These are phyloP conservation scores for Asterochloris sp. DNA, from an alignment of 139 green algal genomes.

Conservation along the genomic window DNA sequence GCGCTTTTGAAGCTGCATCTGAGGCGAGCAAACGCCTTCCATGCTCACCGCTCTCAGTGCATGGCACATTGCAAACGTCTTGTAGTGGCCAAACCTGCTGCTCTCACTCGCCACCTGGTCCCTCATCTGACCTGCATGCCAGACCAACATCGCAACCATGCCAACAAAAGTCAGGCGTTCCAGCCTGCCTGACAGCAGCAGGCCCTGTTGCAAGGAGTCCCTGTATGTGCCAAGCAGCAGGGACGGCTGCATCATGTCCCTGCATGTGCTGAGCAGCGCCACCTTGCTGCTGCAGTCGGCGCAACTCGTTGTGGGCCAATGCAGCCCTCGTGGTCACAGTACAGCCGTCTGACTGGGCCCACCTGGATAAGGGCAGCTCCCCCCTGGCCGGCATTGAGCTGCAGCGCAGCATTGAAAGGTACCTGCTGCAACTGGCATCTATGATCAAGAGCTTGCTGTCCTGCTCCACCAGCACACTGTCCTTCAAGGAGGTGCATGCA, in stretches of 20 bases:
- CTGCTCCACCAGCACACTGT: background rate
- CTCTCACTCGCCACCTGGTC: too few relatives aligned
- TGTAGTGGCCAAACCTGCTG: too few relatives aligned
- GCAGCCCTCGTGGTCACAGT: conserved; percentile 69
- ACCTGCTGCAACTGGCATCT: background rate
- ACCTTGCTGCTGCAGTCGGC: conserved; percentile 22
- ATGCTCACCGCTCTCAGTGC: too few relatives aligned
- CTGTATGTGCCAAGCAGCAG: too few relatives aligned
- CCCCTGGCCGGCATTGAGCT: conserved; percentile 64
- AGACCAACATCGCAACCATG: too few relatives aligned
- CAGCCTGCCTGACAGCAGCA: too few relatives aligned
- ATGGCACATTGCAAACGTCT: too few relatives aligned
- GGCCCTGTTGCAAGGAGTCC: too few relatives aligned
- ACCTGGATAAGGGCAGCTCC: conserved; percentile 41
- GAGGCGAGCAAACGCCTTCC: background rate
- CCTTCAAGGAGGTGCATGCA: background rate
- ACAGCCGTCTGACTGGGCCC: conserved; percentile 54
- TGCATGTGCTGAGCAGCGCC: background rate
- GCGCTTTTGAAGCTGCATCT: background rate
- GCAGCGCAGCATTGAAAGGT: conserved; percentile 44
- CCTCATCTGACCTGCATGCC: too few relatives aligned
- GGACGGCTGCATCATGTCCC: too few relatives aligned
- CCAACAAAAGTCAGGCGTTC: too few relatives aligned
- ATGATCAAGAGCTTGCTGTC: background rate
- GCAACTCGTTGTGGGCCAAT: conserved; percentile 75